Conservation (phyloP, 345 rosid species). For the Schrenkiella parvula region DNA sequence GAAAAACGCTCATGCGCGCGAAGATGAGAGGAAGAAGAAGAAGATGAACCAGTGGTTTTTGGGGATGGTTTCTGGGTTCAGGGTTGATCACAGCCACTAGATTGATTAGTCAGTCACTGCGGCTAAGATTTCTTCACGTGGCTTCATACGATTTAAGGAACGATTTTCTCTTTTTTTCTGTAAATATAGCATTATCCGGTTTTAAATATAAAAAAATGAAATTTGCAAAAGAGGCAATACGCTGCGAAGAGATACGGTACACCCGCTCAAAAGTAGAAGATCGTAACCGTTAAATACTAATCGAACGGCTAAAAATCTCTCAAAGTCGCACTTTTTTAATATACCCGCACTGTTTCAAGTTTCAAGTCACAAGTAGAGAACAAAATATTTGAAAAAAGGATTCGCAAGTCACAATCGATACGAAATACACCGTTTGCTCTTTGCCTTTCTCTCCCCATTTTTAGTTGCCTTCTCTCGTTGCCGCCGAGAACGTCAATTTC, state of each 20-base stretch:
- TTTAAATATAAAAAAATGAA: background rate
- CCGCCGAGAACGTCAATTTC: slow-evolving; percentile 32
- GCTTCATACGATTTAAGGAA: background rate
- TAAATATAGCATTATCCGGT: background rate
- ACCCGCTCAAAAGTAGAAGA: background rate
- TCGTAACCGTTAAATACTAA: slow-evolving; percentile 1
- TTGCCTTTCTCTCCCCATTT: background rate
- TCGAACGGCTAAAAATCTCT: background rate
- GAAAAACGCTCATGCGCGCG: slow-evolving; percentile 37
- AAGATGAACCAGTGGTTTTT: slow-evolving; percentile 27
- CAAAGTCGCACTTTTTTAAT: background rate
- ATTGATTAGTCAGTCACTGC: background rate
- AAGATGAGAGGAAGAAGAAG: slow-evolving; percentile 11
- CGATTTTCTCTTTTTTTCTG: background rate
- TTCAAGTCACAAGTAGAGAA: slow-evolving; percentile 22
- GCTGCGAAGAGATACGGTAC: background rate
- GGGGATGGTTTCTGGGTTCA: slow-evolving; percentile 30
- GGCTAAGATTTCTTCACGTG: slow-evolving; percentile 23
- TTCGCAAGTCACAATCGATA: slow-evolving; percentile 33
- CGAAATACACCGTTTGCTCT: background rate
- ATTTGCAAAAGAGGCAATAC: background rate
- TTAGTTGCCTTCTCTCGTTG: background rate
- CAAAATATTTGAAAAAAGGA: slow-evolving; percentile 24
- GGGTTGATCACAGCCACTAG: slow-evolving; percentile 30
- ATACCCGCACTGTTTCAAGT: slow-evolving; percentile 13